These are phyloP conservation scores for Orbilia brochopaga DNA, from an alignment of 2,329 filamentous ascomycete genomes.

Conservation along the genomic window DNA sequence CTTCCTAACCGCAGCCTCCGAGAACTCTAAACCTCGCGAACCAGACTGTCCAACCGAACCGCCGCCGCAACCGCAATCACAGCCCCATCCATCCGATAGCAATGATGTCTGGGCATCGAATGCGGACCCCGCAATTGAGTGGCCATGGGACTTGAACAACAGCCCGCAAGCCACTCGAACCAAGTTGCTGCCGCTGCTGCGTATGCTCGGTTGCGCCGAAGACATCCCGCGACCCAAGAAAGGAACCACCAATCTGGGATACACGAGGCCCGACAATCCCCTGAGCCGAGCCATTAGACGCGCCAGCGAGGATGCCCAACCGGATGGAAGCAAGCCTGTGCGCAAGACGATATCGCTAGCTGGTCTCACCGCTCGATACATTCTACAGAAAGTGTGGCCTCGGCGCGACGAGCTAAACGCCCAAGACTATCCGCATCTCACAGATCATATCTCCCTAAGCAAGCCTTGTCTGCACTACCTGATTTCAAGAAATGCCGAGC, in stretches of 20 bases:
- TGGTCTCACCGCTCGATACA: constrained; percentile 34
- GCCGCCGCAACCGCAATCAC: background rate
- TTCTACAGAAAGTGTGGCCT: constrained; percentile 37
- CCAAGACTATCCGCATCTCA: constrained; percentile 33
- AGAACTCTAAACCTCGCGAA: background rate
- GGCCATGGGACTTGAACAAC: background rate
- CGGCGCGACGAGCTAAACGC: constrained; percentile 18
- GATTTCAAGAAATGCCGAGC: constrained; percentile 25
- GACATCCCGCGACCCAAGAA: constrained; percentile 38
- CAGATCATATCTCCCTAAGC: constrained; percentile 11
- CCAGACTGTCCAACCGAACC: background rate
- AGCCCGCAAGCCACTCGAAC: constrained; percentile 18
- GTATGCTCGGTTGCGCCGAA: constrained; percentile 41
- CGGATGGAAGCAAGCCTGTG: background rate
- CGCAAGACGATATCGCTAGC: constrained; percentile 27
- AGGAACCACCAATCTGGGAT: constrained; percentile 40
- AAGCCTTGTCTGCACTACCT: constrained; percentile 19
- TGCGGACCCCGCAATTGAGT: background rate
- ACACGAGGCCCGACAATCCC: constrained; percentile 26
- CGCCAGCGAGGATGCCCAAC: constrained; percentile 11
- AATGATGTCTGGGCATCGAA: background rate
- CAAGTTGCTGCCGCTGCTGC: constrained; percentile 39
- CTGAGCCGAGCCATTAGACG: constrained; percentile 33
- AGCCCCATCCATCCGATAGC: background rate
- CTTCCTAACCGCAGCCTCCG: constrained; percentile 4